These are phyloP conservation scores for Termitomyces sp. DNA, from an alignment of 1,284 basidiomycete genomes.

Conservation along the genomic window DNA sequence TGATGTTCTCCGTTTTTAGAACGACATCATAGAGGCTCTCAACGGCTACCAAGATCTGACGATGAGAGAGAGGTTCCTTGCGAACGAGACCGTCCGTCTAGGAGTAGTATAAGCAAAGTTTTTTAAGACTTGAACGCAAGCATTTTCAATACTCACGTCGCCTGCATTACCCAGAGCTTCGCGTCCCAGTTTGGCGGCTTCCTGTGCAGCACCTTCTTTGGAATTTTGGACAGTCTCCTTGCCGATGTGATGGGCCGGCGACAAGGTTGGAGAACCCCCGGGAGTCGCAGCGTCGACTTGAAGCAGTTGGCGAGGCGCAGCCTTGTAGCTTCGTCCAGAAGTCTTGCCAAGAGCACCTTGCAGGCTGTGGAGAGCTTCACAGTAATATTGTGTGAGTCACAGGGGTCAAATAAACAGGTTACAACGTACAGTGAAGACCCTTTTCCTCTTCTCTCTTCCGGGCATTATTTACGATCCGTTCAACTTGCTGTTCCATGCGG, in stretches of 20 bases:
- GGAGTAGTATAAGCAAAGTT: constrained; percentile 1
- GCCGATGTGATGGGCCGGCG: constrained; percentile 55
- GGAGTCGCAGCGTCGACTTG: constrained; percentile 67
- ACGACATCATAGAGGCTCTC: constrained; percentile 87
- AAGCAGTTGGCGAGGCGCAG: constrained; percentile 92
- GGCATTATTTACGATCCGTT: constrained; percentile 91
- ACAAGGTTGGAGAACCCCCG: constrained; percentile 45
- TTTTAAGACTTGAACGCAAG: not conserved
- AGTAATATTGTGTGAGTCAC: not conserved
- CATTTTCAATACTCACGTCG: constrained; percentile 35
- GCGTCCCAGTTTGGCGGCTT: constrained; percentile 67
- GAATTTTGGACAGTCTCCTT: constrained; percentile 40
- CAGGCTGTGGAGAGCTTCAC: constrained; percentile 67
- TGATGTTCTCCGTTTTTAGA: constrained; percentile 82
- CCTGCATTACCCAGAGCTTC: constrained; percentile 57
- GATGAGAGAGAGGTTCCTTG: constrained; percentile 71
- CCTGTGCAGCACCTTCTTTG: constrained; percentile 55
- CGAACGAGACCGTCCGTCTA: constrained; percentile 53
- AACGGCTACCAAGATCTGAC: constrained; percentile 76
- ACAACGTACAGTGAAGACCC: constrained; percentile 56
- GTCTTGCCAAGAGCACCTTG: constrained; percentile 95
- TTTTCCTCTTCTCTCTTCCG: constrained; percentile 82
- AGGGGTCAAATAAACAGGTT: not conserved
- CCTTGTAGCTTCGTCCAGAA: constrained; percentile 87
- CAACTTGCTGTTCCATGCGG: constrained; percentile 95